These are phyloP conservation scores for Scheffersomyces amazonensis DNA, from an alignment of 805 yeast genomes.

Conservation along the genomic window DNA sequence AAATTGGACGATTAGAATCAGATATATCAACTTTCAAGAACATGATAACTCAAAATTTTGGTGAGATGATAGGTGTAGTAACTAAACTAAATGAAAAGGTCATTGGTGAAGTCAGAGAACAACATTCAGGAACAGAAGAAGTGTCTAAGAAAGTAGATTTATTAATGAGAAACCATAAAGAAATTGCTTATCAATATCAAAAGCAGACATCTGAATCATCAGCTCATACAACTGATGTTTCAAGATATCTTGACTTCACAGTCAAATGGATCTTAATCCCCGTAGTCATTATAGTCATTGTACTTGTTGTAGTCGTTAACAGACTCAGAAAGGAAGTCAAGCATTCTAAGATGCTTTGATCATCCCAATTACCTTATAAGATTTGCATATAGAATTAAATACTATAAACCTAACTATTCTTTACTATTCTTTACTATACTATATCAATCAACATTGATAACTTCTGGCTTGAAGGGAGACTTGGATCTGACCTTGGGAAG, in stretches of 20 bases:
- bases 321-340: constrained; percentile 61
- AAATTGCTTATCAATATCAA: constrained; percentile 27
- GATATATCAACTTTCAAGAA: constrained; percentile 23
- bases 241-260: constrained; percentile 12
- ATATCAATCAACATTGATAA: constrained; percentile 1
- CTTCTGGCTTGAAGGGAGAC: constrained; percentile 7
- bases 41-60: constrained; percentile 25
- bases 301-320: constrained; percentile 46
- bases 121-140: constrained; percentile 31
- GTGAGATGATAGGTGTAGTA: constrained; percentile 29
- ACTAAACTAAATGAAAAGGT: constrained; percentile 32
- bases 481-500: not conserved
- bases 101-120: constrained; percentile 41
- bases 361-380: too few species aligned
- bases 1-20: constrained; percentile 7
- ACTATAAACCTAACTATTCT: too few species aligned
- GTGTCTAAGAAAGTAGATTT: constrained; percentile 37
- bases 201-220: constrained; percentile 5
- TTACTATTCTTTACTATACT: too few species aligned
- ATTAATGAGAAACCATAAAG: constrained; percentile 39
- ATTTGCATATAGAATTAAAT: too few species aligned
- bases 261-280: constrained; percentile 42
- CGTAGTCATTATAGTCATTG: constrained; percentile 34
- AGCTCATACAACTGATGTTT: constrained; percentile 3
- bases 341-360: constrained; percentile 50